Evolutionary conservation across 345 rosid genomes (phyloP).

Genomic region (Turritis glabra): DNA sequence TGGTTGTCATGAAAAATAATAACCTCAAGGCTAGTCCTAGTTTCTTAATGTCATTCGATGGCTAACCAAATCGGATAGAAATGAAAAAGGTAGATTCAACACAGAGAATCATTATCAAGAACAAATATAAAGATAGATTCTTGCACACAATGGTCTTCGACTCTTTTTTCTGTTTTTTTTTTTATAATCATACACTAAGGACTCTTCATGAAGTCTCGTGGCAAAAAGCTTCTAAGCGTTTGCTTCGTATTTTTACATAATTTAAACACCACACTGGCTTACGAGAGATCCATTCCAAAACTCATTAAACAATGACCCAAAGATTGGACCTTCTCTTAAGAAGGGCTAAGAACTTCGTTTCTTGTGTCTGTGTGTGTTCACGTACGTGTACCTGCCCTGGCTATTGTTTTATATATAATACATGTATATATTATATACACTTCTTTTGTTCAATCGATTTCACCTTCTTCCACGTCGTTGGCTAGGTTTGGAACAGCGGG

Average conservation of each 20-base stretch:
- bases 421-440: slow-evolving; percentile 23
- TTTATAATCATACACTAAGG: slow-evolving; percentile 9
- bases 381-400: slow-evolving; percentile 16
- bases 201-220: slow-evolving; percentile 19
- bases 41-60: background rate
- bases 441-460: slow-evolving; percentile 52
- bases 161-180: background rate
- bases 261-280: slow-evolving; percentile 14
- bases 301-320: slow-evolving; percentile 24
- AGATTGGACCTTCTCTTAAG: background rate
- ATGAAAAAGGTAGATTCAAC: background rate
- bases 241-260: slow-evolving; percentile 21
- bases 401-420: slow-evolving; percentile 20
- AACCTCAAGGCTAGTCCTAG: background rate
- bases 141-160: slow-evolving; percentile 19
- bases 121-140: slow-evolving; percentile 23
- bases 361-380: background rate
- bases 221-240: slow-evolving; percentile 28
- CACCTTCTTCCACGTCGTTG: slow-evolving; percentile 77
- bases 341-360: background rate
- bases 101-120: background rate
- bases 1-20: background rate
- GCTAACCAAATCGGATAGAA: background rate
- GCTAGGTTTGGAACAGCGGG: slow-evolving; percentile 30
- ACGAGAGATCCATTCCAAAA: slow-evolving; percentile 20